Base-by-base conservation (phyloP, 495 filamentous ascomycete genomes). In the Glonium stellatum region DNA sequence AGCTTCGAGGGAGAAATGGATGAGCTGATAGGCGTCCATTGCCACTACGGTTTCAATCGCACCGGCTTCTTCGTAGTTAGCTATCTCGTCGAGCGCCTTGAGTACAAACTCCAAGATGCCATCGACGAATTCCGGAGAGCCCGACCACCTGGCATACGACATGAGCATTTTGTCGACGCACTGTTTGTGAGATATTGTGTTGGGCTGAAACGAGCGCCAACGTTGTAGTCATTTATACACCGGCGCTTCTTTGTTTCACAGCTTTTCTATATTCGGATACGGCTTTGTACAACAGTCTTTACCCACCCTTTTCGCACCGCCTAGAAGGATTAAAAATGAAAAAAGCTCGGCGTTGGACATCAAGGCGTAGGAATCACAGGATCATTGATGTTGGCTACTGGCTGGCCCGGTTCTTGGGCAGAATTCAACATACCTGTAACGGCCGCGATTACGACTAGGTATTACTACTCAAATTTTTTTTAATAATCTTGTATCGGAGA, bases 31-130 rank as follows among this genome's bases (percentile, higher is more conserved):
- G 92, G 87, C 12, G 90, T 96, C 0, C 92, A 97, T 69, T 97
- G 92, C 67, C 92, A 97, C 67, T 97, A 97, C 63, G 92, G 92
- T 0, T 96, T 90, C 75, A 95, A 96, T 68, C 82, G 90, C 36
- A 95, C 90, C 0, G 91, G 92, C 1, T 96, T 92, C 69, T 85
- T 96, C 67, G 84, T 97, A 36, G 85, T 87, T n/a, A 89, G 85
- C 66, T 97, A 97, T 65, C 74, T 97, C 5, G 87, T 97, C 53
- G 92, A 97, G 74, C 79, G 83, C 56, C 78, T 85, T 65, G 83
- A 82, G 0, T 95, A 80, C 69, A 76, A 73, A 51, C 80, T 95
- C 13, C 81, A 88, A 66, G 83, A 86, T 58, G 92, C 92, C 4
- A 86, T 97, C 57, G 83, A 89, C 47, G 83, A 85, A 61, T 97